Conservation (phyloP, 148 eudicot genomes). For the Drosera capensis region DNA sequence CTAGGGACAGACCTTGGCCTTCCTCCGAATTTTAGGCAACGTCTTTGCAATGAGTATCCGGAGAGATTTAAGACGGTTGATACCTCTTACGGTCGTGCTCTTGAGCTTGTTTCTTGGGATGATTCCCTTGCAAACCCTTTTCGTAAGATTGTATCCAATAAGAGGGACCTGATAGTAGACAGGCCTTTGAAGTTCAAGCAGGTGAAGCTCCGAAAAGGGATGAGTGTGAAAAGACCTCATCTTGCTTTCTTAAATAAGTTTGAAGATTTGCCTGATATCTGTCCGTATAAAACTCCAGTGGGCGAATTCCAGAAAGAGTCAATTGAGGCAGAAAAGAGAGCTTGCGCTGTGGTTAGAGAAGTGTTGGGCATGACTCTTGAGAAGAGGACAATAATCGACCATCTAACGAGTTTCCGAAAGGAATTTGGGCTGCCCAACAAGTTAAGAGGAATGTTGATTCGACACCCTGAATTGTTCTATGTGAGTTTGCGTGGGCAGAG, state of each 20-base stretch:
- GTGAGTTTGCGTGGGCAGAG: constrained; percentile 76
- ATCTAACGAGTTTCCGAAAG: constrained; percentile 78
- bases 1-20: constrained; percentile 80
- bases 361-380: constrained; percentile 69
- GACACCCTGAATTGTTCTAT: constrained; percentile 91
- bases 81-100: constrained; percentile 90
- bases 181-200: constrained; percentile 81
- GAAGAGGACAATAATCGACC: constrained; percentile 79
- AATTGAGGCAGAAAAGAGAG: constrained; percentile 71
- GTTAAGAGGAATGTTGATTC: constrained; percentile 57
- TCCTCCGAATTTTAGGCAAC: constrained; percentile 54
- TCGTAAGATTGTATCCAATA: constrained; percentile 21
- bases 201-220: constrained; percentile 61
- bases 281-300: constrained; percentile 50
- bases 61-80: constrained; percentile 62
- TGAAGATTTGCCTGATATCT: constrained; percentile 49
- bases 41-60: constrained; percentile 64
- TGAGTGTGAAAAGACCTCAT: constrained; percentile 54
- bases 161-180: constrained; percentile 50
- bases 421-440: constrained; percentile 84
- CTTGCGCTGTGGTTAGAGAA: constrained; percentile 84
- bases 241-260: constrained; percentile 51
- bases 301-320: constrained; percentile 38
- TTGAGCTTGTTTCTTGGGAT: constrained; percentile 81
- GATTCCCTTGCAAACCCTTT: constrained; percentile 28